Conservation (phyloP, 116 monocot species). For the Posidonia oceanica region DNA sequence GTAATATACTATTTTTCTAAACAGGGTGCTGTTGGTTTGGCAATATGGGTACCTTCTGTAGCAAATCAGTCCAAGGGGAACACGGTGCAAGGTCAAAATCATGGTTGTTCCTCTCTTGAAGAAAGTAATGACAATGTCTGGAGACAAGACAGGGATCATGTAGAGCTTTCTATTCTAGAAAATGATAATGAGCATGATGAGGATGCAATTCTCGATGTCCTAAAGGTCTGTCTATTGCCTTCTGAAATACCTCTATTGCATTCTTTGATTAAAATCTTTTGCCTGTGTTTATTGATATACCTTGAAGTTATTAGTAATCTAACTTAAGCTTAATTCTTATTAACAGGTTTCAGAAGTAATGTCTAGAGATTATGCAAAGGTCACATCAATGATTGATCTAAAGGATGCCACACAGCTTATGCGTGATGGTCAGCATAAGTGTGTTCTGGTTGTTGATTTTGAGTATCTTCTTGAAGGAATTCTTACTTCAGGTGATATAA, state of each 20-base stretch:
- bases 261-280: neutral
- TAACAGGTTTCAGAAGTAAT: slow-evolving; percentile 82
- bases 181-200: slow-evolving; percentile 29
- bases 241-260: neutral
- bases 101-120: slow-evolving; percentile 66
- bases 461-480: slow-evolving; percentile 91
- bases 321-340: neutral
- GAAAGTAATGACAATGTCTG: slow-evolving; percentile 29
- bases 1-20: neutral
- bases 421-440: slow-evolving; percentile 64
- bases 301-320: neutral
- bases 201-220: slow-evolving; percentile 69
- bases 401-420: slow-evolving; percentile 63
- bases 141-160: slow-evolving; percentile 33
- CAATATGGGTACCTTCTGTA: slow-evolving; percentile 98
- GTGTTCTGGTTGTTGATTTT: slow-evolving; percentile 74
- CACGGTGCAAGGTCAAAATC: slow-evolving; percentile 27
- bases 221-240: slow-evolving; percentile 43
- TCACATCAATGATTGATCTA: slow-evolving; percentile 27
- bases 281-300: neutral
- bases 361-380: slow-evolving; percentile 65
- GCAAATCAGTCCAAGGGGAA: slow-evolving; percentile 52
- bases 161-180: slow-evolving; percentile 52
- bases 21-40: slow-evolving; percentile 98
- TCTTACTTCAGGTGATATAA: slow-evolving; percentile 72